Evolutionary conservation across 768 basidiomycete genomes (phyloP), one percentile per base, ranked within the genome.

Genomic region (Leucogyrophana mollusca): DNA sequence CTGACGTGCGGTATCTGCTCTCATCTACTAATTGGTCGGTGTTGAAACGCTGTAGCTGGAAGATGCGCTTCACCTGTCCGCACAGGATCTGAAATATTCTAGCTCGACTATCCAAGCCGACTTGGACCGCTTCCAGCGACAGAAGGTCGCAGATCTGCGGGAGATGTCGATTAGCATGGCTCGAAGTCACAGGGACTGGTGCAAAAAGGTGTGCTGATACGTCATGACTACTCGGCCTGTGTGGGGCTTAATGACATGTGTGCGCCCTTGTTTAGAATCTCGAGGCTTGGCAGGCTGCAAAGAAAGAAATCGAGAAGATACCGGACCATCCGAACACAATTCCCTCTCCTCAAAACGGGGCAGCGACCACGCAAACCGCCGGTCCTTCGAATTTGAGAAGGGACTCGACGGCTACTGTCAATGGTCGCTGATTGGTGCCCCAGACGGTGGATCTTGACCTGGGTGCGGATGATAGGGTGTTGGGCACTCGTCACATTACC

Each of bases 51-150:
- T 48, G 51, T 65, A 98, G 94, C 78, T 99, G 30, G 96, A 99
- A 64, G 94, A 94, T 58, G 95, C 94, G 4, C 75, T 96, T 51
- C 93, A 97, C 66, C 74, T 94, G 23, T 81, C 92, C 4, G 90
- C 89, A 2, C 90, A 92, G 59, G 96, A 99, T 67, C 76, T 99
- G 36, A 95, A 97, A 61, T 98, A 95, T 66, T 90, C 95, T 0
- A 93, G 90, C 56, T 89, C 87, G 35, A 97, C 94, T 17, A 94
- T 99, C 43, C 96, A 99, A 65, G 91, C 92, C 13, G 96, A 99
- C 69, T 72, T 99, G 53, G 96, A 99, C 69, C 82, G 96, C 40
- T 99, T 99, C 69, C 96, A 99, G 64, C 81, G 96, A 18, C 96
- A 98, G 73, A 99, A 99, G 64, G 96, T 99, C 3, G 92, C 93